These are phyloP conservation scores for Salvia miltiorrhiza DNA, from an alignment of 257 asterid genomes.

Conservation along the genomic window DNA sequence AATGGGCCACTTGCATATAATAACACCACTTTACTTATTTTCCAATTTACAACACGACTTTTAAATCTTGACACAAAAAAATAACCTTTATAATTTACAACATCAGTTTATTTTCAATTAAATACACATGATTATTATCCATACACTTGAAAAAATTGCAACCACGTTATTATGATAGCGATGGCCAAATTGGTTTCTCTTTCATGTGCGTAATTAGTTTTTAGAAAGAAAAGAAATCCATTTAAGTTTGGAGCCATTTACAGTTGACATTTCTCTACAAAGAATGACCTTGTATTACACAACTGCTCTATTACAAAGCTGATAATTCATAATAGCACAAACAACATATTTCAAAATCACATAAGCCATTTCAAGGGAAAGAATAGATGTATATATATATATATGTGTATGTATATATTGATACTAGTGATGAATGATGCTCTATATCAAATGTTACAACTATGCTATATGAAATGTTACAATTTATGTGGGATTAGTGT, in stretches of 20 bases:
- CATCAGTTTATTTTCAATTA: too few relatives aligned
- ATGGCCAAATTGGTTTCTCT: not conserved
- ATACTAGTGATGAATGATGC: constrained; percentile 18
- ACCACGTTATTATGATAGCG: too few relatives aligned
- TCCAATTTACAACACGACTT: too few relatives aligned
- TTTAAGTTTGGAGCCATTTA: not conserved
- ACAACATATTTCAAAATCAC: not conserved
- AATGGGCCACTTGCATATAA: too few relatives aligned
- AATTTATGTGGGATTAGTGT: not conserved
- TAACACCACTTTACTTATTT: too few relatives aligned
- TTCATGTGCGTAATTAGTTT: too few relatives aligned
- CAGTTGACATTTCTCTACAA: constrained; percentile 7
- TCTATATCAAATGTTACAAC: constrained; percentile 20
- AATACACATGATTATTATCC: too few relatives aligned
- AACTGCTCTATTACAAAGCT: not conserved
- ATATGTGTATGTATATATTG: not conserved
- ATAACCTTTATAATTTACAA: too few relatives aligned
- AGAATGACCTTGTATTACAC: constrained; percentile 27
- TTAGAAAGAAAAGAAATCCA: too few relatives aligned
- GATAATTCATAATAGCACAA: not conserved
- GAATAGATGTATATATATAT: not conserved
- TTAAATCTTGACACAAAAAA: too few relatives aligned
- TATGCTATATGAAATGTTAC: constrained; percentile 14
- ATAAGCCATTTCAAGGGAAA: not conserved
- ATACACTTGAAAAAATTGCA: too few relatives aligned